phyloP scores from a whole-genome alignment of 441 rosid genomes.

The Corymbia citriodora region DNA sequence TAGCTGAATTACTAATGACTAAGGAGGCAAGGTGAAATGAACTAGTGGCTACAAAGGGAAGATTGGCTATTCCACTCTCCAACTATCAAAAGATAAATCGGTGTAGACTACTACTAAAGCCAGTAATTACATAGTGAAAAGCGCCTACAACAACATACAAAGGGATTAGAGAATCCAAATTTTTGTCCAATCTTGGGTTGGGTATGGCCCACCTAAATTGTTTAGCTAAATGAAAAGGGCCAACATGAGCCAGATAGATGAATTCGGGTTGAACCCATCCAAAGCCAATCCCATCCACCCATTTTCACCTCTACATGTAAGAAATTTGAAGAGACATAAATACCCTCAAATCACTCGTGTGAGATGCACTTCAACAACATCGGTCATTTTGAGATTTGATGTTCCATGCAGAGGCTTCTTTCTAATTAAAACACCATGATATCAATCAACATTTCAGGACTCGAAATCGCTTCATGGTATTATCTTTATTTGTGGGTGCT shows the following conservation, averaged over 20 bases:
- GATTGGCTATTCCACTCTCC: not conserved
- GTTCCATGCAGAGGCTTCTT: not conserved
- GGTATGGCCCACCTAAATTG: not conserved
- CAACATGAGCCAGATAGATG: accelerated
- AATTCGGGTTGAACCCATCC: accelerated
- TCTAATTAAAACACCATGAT: not conserved
- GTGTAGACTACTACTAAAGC: not conserved
- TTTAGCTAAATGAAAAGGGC: not conserved
- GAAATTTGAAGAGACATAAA: too few species aligned
- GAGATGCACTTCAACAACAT: not conserved
- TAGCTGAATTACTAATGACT: not conserved
- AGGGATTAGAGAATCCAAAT: accelerated
- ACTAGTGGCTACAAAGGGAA: not conserved
- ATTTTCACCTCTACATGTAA: not conserved
- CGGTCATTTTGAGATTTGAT: not conserved
- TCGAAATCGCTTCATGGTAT: not conserved
- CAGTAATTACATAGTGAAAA: accelerated
- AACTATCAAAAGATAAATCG: not conserved
- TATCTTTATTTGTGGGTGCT: not conserved
- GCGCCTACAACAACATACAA: not conserved
- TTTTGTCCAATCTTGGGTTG: not conserved
- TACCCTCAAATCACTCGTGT: not conserved
- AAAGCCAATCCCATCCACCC: accelerated
- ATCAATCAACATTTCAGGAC: not conserved
- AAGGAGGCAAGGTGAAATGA: not conserved